Evolutionary conservation across 2,329 filamentous ascomycete genomes (phyloP), one percentile per base, ranked within the genome.

Genomic region (Westerdykella ornata): DNA sequence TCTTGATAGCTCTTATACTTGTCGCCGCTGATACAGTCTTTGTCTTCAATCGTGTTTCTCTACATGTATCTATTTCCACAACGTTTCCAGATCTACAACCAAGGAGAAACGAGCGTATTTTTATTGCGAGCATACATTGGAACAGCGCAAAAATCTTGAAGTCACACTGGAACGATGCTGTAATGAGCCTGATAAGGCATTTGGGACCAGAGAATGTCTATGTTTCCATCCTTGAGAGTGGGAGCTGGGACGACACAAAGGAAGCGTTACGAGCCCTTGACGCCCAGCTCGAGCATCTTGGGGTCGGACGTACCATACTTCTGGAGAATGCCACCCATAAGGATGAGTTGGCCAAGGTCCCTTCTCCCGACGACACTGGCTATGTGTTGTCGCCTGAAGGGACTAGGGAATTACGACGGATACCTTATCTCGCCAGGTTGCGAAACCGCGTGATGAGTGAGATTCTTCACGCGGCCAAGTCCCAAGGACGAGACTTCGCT

Each of bases 41-140:
- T 8, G 26, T 29, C 26, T 29, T 8, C n/a, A 8, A 29, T 29
- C 8, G 8, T 29, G 26, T 29, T 29, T n/a, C n/a, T n/a, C 26
- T n/a, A n/a, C 26, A n/a, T 29, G n/a, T n/a, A n/a, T 8, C 26
- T n/a, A 8, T 29, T 29, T 29, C 26, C 26, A 29, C 26, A 8
- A 29, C 8, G 8, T 29, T 29, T 8, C 26, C 26, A 29, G 26
- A 29, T 8, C 26, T 8, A n/a, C 8, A 29, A 29, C 8, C 26
- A 29, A 29, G 8, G 26, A 29, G 26, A 29, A n/a, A 29, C n/a
- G 42, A 43, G 28, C 48, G 47, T 19, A 72, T 86, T 40, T 85
- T 79, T 64, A 82, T 86, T 45, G 77, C 80, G 4, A 78, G 77
- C 50, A 77, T 81, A 54, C 80, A 83, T 57, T 84, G 81, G 73